Evolutionary conservation across 2,329 filamentous ascomycete genomes (phyloP), one percentile per base, ranked within the genome.

Genomic region (Rutstroemia sp.): DNA sequence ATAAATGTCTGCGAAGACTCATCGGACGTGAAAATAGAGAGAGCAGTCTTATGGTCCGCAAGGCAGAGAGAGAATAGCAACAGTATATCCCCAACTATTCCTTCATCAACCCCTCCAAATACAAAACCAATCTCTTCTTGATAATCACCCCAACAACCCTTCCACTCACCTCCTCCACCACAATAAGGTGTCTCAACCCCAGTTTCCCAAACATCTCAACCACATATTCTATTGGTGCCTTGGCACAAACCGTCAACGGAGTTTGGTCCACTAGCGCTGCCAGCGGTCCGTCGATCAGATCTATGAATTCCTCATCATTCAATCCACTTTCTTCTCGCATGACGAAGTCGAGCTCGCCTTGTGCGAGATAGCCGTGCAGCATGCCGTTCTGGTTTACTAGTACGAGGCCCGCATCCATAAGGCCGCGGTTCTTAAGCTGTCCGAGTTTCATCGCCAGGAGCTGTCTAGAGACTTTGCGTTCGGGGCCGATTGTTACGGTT

Each of bases 121-220:
- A 80, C 39, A 72, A 72, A 3, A 82, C 76, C 50, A 82, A 60
- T 52, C 79, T 69, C 71, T 83, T 83, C 73, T 82, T 83, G 57
- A 82, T 79, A 27, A 81, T 73, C 0, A 82, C 76, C 0, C 80
- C 79, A 3, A 79, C 68, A 48, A 81, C 66, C 59, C 62, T 71
- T 1, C 77, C 74, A 21, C 72, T 78, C 1, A 77, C 77, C 58
- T 80, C 76, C 59, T 79, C 77, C 2, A 76, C 72, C 5, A 83
- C 69, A 63, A 79, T 76, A 45, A 83, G 59, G 69, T 82, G 74
- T 57, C 79, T 69, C 61, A 82, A 60, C 0, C 80, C 80, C 44
- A 84, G 63, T 64, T 81, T 81, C 3, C 75, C 75, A 70, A 83
- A 82, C 75, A 83, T 78, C 67, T 83, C 80, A 1, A 82, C 77